Evolutionary conservation across 1,139 yeast genomes (phyloP), one percentile per base, ranked within the genome.

Genomic region (Yamadazyma friedrichii): DNA sequence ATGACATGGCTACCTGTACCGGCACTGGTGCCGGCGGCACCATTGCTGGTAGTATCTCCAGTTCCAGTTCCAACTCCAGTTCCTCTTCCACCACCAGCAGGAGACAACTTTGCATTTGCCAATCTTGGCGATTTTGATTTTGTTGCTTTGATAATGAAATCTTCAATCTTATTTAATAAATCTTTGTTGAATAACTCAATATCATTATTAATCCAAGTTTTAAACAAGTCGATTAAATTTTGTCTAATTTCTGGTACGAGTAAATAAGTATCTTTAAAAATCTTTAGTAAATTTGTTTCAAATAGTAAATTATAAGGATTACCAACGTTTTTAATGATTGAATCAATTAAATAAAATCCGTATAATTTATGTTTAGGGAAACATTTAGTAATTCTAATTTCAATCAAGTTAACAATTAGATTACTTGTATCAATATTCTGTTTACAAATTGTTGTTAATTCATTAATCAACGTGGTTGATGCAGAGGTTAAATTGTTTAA

Each of bases 261-360:
- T 34, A 65, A 52, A 48, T 70, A 72, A 2, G 71, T 61, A 34
- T 66, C 70, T 8, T 70, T 62, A 53, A 67, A 72, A 26, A 61
- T 52, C 40, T 58, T 56, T 53, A 59, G 67, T 37, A 72, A 50
- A 42, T 62, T 60, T 26, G 55, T 47, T 28, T 67, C 64, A 49
- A 71, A 69, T 35, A 70, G 50, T 32, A 67, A 48, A 47, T 67
- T 69, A 52, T 70, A 72, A 4, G 78, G 77, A 43, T 65, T 68
- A 11, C 76, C 76, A 33, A 70, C 59, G 51, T 63, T 69, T 49
- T 71, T 71, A 50, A 69, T 60, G 16, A 72, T 67, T 31, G 71
- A 65, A 52, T 72, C 77, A 52, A 72, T 49, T 35, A 71, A 53
- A 48, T 72, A 72, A 39, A 72, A 58, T 13, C 67, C 56, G 45